Base-by-base conservation (phyloP, 257 asterid genomes). In the Capsicum baccatum region DNA sequence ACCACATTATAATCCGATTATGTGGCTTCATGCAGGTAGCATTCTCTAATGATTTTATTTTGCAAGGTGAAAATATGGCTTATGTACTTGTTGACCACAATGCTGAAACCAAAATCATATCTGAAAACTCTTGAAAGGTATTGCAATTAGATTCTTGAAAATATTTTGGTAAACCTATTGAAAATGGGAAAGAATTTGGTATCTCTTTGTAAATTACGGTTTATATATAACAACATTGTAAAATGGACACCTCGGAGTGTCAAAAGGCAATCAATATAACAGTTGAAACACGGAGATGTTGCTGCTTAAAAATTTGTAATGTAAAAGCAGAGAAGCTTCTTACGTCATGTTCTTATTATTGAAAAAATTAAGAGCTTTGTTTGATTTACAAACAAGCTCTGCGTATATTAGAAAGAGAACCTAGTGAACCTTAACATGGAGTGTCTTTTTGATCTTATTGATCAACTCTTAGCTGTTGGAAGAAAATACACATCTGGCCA, bases 21-120 rank as follows among this genome's bases (percentile, higher is more conserved):
- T 97, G 99, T 80, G 98, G 98, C 84, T 97, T 97, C 92, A 97
- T 97, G 99, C 99, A 97, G 98, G 99, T 93, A 89, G 12, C 59
- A 48, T 48, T 79, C 39, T 52, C 47, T 21, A 14, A 76, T 76
- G 6, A 15, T 52, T 52, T 52, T 76, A 26, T 76, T 76, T 13
- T 9, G 44, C 37, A 17, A 52, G 64, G 47, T 2, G 44, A 54
- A 26, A 76, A 26, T 76, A 54, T 26, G 63, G 19, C 19, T 9
- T n/a, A 1, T 21, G 3, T 76, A 50, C 47, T 19, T 74, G 19
- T 50, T 50, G 13, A 74, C 21, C 81, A 21, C 62, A 73, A 48
- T 19, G 59, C 59, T 48, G 80, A 47, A 47, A 73, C 59, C 50
- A 11, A 21, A 14, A 52, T 52, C 63, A 50, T 76, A 76, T 21